A percentile compares a stretch with the other conserved stretches of the same genome.
These are phyloP conservation scores for Haplographium delicatum DNA, from an alignment of 495 filamentous ascomycete genomes.

Conservation along the genomic window DNA sequence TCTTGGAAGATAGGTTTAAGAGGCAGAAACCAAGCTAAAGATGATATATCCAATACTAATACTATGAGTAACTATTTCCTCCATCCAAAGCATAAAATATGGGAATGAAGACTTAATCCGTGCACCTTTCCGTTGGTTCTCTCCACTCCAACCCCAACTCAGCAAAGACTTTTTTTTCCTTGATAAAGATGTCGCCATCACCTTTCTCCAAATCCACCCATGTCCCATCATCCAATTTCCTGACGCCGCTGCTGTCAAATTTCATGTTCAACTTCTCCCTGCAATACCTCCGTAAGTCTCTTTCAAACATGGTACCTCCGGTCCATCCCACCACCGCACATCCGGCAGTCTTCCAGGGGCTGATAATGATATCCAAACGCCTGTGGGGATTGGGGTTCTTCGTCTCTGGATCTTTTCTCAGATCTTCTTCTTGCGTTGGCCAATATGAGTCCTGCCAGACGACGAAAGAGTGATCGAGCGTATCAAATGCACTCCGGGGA, in stretches of 20 bases:
- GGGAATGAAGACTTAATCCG: too few relatives aligned
- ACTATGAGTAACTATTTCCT: too few relatives aligned
- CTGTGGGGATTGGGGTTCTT: constrained; percentile 74
- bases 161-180: constrained; percentile 75
- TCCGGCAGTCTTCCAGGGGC: constrained; percentile 80
- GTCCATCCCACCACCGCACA: constrained; percentile 88
- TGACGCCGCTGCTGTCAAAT: constrained; percentile 86
- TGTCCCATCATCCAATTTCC: constrained; percentile 56
- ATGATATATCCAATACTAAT: too few relatives aligned
- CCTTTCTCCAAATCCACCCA: constrained; percentile 58
- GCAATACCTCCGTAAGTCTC: constrained; percentile 76
- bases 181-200: constrained; percentile 31
- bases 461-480: constrained; percentile 83
- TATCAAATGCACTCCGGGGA: constrained; percentile 64
- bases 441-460: constrained; percentile 84
- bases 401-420: constrained; percentile 27
- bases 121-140: constrained; percentile 70
- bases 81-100: too few relatives aligned
- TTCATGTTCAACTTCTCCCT: constrained; percentile 70
- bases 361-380: constrained; percentile 89
- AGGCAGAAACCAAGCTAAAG: too few relatives aligned
- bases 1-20: too few relatives aligned
- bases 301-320: constrained; percentile 81
- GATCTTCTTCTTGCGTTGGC: constrained; percentile 32
- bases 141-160: constrained; percentile 70